Percentiles rank a stretch among this genome's conserved stretches.
phyloP scores from a whole-genome alignment of 768 basidiomycete genomes.

The Psilocybe cyanescens region DNA sequence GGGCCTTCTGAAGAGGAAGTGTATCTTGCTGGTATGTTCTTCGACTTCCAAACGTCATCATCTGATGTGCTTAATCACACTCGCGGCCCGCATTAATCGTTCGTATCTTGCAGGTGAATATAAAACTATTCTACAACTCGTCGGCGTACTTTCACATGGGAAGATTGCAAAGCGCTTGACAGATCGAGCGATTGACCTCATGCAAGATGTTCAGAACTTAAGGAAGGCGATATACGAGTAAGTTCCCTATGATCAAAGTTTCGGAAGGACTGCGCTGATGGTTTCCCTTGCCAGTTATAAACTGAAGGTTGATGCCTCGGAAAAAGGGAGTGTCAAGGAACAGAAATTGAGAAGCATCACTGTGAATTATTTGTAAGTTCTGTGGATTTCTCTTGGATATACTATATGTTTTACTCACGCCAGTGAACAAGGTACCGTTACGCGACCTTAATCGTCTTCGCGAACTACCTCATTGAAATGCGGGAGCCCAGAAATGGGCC shows the following conservation, averaged over 20 bases:
- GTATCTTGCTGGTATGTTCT: conserved; percentile 73
- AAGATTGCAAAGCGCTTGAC: conserved; percentile 91
- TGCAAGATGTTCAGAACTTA: conserved; percentile 97
- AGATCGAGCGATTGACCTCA: conserved; percentile 86
- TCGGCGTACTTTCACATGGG: conserved; percentile 89
- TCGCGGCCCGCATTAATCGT: too few species aligned
- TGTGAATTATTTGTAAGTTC: conserved; percentile 82
- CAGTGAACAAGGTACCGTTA: conserved; percentile 71
- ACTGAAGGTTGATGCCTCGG: conserved; percentile 83
- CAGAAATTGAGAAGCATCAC: conserved; percentile 74
- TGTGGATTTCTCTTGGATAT: neutral
- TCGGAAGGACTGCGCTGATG: neutral
- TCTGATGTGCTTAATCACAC: too few species aligned
- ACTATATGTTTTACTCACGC: neutral
- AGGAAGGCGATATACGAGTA: conserved; percentile 95
- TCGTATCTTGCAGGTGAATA: conserved; percentile 75
- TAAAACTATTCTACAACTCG: conserved; percentile 94
- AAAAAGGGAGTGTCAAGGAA: conserved; percentile 79
- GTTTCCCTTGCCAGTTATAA: conserved; percentile 67
- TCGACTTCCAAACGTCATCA: neutral
- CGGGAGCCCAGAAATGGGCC: conserved; percentile 34
- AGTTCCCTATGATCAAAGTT: conserved; percentile 28
- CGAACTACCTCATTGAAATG: conserved; percentile 90
- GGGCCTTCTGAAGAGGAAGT: conserved; percentile 88
- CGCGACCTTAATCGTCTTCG: conserved; percentile 90